These are phyloP conservation scores for Solanum virginianum DNA, from an alignment of 257 asterid genomes.

Conservation along the genomic window DNA sequence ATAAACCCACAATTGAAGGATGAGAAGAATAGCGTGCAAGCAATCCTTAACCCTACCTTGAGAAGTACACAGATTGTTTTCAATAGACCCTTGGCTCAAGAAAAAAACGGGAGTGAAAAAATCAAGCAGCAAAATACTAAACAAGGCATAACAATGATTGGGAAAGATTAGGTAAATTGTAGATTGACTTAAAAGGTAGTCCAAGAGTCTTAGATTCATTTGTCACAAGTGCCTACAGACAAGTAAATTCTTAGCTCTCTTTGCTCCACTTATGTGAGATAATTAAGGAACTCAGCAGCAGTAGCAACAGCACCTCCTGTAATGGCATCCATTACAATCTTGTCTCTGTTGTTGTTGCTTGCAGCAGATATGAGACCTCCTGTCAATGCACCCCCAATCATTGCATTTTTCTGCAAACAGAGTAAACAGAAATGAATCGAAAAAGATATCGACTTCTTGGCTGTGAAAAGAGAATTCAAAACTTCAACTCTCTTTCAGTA, in stretches of 20 bases:
- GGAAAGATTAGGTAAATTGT: not conserved
- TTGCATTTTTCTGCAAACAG: conserved; percentile 60
- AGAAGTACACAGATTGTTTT: not conserved
- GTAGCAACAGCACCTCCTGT: conserved; percentile 77
- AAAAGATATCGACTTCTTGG: not conserved
- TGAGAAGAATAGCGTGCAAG: not conserved
- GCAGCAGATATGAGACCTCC: conserved; percentile 60
- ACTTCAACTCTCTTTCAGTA: not conserved
- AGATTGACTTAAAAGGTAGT: not conserved
- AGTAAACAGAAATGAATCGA: not conserved
- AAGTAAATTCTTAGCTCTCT: not conserved
- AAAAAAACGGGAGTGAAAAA: not conserved
- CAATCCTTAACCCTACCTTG: not conserved
- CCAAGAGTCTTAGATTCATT: not conserved
- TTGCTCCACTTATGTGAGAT: conserved; percentile 25
- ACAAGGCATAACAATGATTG: not conserved
- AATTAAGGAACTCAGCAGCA: conserved; percentile 56
- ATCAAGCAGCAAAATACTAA: not conserved
- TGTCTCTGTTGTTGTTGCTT: conserved; percentile 32
- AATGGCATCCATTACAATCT: conserved; percentile 60
- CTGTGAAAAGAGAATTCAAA: not conserved
- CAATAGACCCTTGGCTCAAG: not conserved
- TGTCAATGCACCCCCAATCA: conserved; percentile 63
- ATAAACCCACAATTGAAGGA: not conserved
- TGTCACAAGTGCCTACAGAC: not conserved